Base-by-base conservation (phyloP, 1,284 basidiomycete genomes). In the Clitocybe nebularis region DNA sequence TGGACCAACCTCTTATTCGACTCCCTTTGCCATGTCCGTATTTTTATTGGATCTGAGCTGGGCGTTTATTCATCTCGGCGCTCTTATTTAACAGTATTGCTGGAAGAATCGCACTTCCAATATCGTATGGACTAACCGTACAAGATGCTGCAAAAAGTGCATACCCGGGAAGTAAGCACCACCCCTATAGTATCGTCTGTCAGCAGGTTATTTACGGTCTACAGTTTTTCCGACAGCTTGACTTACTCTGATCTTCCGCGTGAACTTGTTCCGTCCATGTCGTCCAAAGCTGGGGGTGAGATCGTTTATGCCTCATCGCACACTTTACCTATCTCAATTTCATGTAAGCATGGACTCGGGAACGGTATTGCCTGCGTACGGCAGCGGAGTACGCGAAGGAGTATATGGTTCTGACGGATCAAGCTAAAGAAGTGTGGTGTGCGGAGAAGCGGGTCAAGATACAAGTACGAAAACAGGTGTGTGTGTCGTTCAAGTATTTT, bases 361-460 rank as follows among this genome's bases (percentile, higher is more conserved):
- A 32, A 20, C 13, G 19, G 28, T 39, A 29, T 39, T 39, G 38
- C 19, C 32, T 39, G 16, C 38, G 29, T 5, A 39, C 38, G 2
- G 20, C 28, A 13, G 13, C n/a, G 8, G 2, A n/a, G 4, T 39
- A 39, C 23, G n/a, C 21, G 5, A 19, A 5, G 9, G 28, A 19
- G 16, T 24, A 17, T 7, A 7, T 10, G 16, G 13, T 11, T 10
- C 23, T 39, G 10, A 16, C 25, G 26, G 17, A n/a, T 20, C 22
- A 54, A 23, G 72, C 10, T 30, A 33, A 23, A 21, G 22, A 28
- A 21, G 14, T 21, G 14, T 29, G 28, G 14, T 36, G 45, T 32
- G 49, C 48, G 41, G 46, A n/a, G 14, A 61, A 78, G 22, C 38
- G 38, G 5, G 17, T 17, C 11, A 19, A 39, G 32, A 16, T 29